These are phyloP conservation scores for Berkeleyomyces rouxiae DNA, from an alignment of 2,329 filamentous ascomycete species.

Conservation along the genomic window DNA sequence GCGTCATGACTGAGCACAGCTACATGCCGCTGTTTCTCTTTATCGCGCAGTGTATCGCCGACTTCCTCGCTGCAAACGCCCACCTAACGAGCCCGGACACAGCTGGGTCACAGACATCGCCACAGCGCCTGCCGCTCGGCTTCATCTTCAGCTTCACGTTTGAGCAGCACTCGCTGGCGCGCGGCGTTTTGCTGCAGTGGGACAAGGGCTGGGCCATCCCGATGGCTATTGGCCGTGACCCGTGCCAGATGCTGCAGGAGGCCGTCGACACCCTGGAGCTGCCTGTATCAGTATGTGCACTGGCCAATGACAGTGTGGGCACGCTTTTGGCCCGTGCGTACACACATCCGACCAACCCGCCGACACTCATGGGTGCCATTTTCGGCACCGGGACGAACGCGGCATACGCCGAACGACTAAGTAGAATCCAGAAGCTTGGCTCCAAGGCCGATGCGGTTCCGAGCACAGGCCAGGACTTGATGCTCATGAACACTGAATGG, in stretches of 20 bases:
- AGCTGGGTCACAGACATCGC: not conserved
- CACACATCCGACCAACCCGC: constrained; percentile 52
- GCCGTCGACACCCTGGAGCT: constrained; percentile 54
- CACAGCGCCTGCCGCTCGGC: constrained; percentile 15
- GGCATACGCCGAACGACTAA: constrained; percentile 61
- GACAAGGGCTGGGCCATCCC: constrained; percentile 67
- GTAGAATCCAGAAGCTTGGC: constrained; percentile 28
- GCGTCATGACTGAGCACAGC: constrained; percentile 16
- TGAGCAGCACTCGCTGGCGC: constrained; percentile 48
- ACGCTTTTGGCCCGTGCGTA: constrained; percentile 68
- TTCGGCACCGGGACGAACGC: constrained; percentile 73
- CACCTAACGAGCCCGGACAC: not conserved
- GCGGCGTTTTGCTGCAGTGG: constrained; percentile 58
- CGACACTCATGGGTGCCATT: constrained; percentile 58
- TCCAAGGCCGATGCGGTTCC: constrained; percentile 27
- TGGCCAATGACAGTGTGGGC: constrained; percentile 68
- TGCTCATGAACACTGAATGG: constrained; percentile 74
- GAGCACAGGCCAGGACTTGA: constrained; percentile 47
- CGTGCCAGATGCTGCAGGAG: constrained; percentile 52
- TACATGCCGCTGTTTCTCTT: constrained; percentile 53
- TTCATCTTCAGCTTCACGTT: constrained; percentile 53
- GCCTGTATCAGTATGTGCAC: constrained; percentile 53
- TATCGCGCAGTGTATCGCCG: constrained; percentile 54
- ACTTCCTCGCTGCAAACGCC: constrained; percentile 33
- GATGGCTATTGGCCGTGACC: constrained; percentile 60